Conservation (phyloP, 2,329 filamentous ascomycete genomes). For the Calcarisporium arbuscula region DNA sequence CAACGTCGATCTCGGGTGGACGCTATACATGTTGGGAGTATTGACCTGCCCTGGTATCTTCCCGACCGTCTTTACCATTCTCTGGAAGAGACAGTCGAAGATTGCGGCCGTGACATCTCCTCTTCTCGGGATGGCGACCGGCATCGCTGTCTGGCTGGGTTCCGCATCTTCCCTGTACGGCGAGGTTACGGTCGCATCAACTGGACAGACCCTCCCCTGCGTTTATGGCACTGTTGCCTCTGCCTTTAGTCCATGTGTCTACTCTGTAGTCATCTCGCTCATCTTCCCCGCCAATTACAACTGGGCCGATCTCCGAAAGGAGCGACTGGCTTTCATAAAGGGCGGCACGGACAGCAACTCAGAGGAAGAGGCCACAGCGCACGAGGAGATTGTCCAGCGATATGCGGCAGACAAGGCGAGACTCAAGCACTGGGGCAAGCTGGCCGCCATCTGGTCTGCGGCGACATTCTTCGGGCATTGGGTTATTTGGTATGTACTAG, state of each 20-base stretch:
- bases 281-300: conserved; percentile 34
- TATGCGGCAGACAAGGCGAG: conserved; percentile 25
- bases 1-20: conserved; percentile 48
- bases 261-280: conserved; percentile 40
- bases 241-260: conserved; percentile 32
- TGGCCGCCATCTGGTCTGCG: conserved; percentile 38
- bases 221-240: conserved; percentile 48
- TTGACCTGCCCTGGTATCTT: conserved; percentile 48
- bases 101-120: conserved; percentile 44
- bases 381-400: conserved; percentile 16
- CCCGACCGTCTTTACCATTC: conserved; percentile 45
- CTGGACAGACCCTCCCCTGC: conserved; percentile 42
- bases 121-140: conserved; percentile 41
- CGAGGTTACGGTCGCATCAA: conserved; percentile 39
- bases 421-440: conserved; percentile 39
- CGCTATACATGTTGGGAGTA: conserved; percentile 47
- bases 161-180: conserved; percentile 39
- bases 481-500: conserved; percentile 43
- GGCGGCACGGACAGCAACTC: conserved; percentile 10
- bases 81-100: conserved; percentile 44
- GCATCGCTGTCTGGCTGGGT: conserved; percentile 46
- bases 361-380: conserved; percentile 13
- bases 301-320: conserved; percentile 33
- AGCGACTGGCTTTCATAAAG: conserved; percentile 31
- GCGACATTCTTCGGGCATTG: conserved; percentile 47